Base-by-base conservation (phyloP, 2,329 filamentous ascomycete genomes). In the Graphilbum ipis-grandicollis region DNA sequence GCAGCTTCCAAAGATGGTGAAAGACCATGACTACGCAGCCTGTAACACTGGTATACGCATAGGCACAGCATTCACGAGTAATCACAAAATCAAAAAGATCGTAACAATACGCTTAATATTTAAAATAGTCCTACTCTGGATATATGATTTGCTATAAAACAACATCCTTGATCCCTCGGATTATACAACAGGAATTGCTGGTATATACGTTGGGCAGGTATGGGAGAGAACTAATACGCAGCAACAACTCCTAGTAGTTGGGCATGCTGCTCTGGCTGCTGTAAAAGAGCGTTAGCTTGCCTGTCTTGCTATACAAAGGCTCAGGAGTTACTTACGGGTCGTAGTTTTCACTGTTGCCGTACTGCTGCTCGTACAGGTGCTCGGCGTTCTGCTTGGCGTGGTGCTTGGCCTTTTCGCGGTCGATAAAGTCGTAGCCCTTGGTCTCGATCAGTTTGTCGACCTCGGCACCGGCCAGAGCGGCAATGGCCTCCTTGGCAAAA, bases 401-500 rank as follows among this genome's bases (percentile, higher is more conserved):
- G 46, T 62, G 58, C 53, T 71, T 68, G 40, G 72, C 71, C 53
- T 63, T 59, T 53, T 74, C 62, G 42, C 58, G 55, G 56, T 78
- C 71, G 41, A 67, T 47, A 41, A 60, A 63, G 53, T 77, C 66
- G 44, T 73, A 54, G n/a, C 74, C 74, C 63, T 76, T 77, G 47
- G 69, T 75, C 64, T 79, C 81, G 48, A 70, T 66, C 23, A 86
- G 66, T 58, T 75, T 79, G 63, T 88, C 80, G 50, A 83, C 68
- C 58, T 85, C 79, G 43, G 70, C 78, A 34, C 71, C 79, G 21
- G 76, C 80, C 39, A 86, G 62, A 41, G 75, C 79, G 14, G 69
- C 78, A 23, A 88, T 57, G 32, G 79, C 54, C 60, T 86, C 81
- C 63, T 88, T 88, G 52, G 82, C 82, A 50, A 83, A 78, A 31